phyloP scores from a whole-genome alignment of 306 rosid genomes.

The Alnus rubra region DNA sequence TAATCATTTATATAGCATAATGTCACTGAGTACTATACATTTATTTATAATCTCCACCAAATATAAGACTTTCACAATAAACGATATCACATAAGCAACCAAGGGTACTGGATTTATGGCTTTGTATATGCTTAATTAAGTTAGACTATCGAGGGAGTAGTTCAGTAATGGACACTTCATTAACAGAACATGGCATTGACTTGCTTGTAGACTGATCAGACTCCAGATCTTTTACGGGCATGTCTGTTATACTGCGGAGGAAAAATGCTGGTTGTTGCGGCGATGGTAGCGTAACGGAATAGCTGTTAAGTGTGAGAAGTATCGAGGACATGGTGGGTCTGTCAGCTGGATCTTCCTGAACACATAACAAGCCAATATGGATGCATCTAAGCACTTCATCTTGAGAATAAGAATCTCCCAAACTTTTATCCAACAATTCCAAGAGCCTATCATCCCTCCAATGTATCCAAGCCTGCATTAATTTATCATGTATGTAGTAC shows the following conservation, averaged over 20 bases:
- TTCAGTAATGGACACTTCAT: background rate
- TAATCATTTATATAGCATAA: too few species aligned
- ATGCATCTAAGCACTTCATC: slow-evolving; percentile 20
- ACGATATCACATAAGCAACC: too few species aligned
- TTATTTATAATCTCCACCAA: too few species aligned
- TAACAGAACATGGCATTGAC: background rate
- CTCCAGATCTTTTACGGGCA: too few species aligned
- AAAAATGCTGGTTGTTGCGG: background rate
- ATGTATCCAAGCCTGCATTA: background rate
- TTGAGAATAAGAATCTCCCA: background rate
- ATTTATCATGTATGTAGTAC: too few species aligned
- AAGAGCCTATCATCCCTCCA: background rate
- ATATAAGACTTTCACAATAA: too few species aligned
- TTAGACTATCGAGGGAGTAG: background rate
- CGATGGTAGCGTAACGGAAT: background rate
- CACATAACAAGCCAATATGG: slow-evolving; percentile 35
- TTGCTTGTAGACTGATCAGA: too few species aligned
- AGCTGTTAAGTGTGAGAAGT: slow-evolving; percentile 13
- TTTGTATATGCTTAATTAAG: too few species aligned
- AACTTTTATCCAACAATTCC: slow-evolving; percentile 30
- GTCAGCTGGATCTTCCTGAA: slow-evolving; percentile 26
- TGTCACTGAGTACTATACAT: too few species aligned
- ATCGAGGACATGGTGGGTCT: slow-evolving; percentile 33
- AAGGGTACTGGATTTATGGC: too few species aligned
- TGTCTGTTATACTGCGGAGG: too few species aligned